Conservation (phyloP, 768 basidiomycete genomes). For the Cantharellus cinnabarinus region DNA sequence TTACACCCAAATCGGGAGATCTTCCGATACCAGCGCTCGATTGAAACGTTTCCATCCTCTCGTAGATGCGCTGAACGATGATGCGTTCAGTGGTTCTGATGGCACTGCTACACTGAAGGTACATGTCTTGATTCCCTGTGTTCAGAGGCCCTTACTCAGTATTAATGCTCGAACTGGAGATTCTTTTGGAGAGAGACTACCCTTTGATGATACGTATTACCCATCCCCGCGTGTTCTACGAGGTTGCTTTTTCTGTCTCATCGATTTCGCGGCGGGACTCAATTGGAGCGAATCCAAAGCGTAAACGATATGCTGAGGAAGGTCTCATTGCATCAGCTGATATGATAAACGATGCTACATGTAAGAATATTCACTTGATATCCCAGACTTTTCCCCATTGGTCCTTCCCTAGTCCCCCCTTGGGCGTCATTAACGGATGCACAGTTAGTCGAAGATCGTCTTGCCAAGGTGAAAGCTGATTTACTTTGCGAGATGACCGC, state of each 20-base stretch:
- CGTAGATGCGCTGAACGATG: no score
- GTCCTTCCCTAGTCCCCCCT: constrained; percentile 25
- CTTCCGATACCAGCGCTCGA: no score
- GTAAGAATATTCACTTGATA: constrained; percentile 16
- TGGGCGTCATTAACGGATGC: constrained; percentile 37
- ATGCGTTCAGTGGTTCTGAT: no score
- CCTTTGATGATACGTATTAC: constrained; percentile 38
- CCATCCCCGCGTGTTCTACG: constrained; percentile 43
- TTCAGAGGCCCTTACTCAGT: no score
- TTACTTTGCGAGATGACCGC: constrained; percentile 47
- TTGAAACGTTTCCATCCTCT: no score
- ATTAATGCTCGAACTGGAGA: no score
- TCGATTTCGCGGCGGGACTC: constrained; percentile 49
- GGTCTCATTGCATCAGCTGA: constrained; percentile 20
- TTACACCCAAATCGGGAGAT: no score
- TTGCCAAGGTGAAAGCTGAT: constrained; percentile 50
- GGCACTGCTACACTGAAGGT: no score
- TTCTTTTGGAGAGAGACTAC: no score
- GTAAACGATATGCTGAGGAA: constrained; percentile 46
- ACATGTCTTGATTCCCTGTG: no score
- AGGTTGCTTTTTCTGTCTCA: constrained; percentile 47
- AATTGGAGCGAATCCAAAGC: constrained; percentile 52
- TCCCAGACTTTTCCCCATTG: background rate
- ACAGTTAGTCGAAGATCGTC: constrained; percentile 25
- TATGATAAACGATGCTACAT: constrained; percentile 24